These are phyloP conservation scores for Pterocarpus macrocarpus DNA, from an alignment of 306 rosid genomes.

Conservation along the genomic window DNA sequence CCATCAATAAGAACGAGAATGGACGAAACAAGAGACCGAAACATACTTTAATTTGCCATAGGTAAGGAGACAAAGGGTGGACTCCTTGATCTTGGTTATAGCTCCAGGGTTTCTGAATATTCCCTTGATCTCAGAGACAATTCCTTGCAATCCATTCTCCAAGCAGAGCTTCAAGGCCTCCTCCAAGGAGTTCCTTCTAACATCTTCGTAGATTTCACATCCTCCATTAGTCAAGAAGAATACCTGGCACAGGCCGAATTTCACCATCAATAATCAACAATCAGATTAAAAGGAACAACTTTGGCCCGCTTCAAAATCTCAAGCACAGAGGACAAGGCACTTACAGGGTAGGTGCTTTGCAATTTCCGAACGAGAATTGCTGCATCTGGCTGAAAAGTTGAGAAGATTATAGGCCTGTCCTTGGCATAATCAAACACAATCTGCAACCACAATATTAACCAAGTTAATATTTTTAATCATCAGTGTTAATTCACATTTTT, in stretches of 20 bases:
- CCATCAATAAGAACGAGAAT: no score
- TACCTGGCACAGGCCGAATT: constrained; percentile 53
- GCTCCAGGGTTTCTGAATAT: constrained; percentile 80
- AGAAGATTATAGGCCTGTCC: constrained; percentile 74
- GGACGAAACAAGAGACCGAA: no score
- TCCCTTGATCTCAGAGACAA: constrained; percentile 86
- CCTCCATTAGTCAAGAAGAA: constrained; percentile 96
- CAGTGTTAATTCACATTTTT: no score
- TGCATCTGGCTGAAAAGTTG: constrained; percentile 87
- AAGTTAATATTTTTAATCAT: not conserved
- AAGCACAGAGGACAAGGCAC: constrained; percentile 14
- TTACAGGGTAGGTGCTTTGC: constrained; percentile 76
- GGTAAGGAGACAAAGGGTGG: constrained; percentile 81
- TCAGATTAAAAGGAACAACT: not conserved
- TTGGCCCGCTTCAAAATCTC: not conserved
- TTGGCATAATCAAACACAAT: constrained; percentile 64
- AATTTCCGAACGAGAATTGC: constrained; percentile 60
- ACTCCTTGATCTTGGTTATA: constrained; percentile 72
- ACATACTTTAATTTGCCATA: constrained; percentile 87
- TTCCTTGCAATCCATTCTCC: constrained; percentile 87
- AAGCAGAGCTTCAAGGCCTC: constrained; percentile 85
- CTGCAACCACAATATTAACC: constrained; percentile 49
- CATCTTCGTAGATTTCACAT: constrained; percentile 71
- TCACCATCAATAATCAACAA: not conserved
- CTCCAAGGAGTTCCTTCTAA: constrained; percentile 87